A percentile compares a stretch with the other conserved stretches of the same genome.
Evolutionary conservation across 2,329 filamentous ascomycete genomes (phyloP).

Genomic region (Furcasterigmium furcatum): DNA sequence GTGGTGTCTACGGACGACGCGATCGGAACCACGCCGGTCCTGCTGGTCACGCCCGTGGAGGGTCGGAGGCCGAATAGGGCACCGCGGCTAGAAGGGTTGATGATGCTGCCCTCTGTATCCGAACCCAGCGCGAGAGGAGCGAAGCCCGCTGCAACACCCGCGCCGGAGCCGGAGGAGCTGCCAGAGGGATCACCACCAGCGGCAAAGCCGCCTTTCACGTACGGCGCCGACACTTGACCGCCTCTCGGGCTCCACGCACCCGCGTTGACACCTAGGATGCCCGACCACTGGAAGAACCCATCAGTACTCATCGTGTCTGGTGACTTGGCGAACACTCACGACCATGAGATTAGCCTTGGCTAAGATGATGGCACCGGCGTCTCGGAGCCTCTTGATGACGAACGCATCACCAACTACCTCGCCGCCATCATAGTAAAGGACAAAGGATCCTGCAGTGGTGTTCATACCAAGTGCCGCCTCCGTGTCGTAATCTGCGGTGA

Average conservation of each 20-base stretch:
- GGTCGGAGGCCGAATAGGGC: not conserved
- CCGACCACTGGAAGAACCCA: not conserved
- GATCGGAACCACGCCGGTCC: not conserved
- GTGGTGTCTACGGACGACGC: not conserved
- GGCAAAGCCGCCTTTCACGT: not conserved
- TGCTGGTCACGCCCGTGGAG: not conserved
- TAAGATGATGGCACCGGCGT: not conserved
- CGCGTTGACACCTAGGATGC: not conserved
- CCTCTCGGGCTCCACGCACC: not conserved
- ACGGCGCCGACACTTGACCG: not conserved
- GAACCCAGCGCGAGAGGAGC: not conserved
- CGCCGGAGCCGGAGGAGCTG: not conserved
- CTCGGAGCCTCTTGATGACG: not conserved
- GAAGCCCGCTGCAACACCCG: not conserved
- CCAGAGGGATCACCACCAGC: not conserved
- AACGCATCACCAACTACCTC: constrained; percentile 54
- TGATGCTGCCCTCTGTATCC: not conserved
- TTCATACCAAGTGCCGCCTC: constrained; percentile 39
- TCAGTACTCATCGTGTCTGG: too few relatives aligned
- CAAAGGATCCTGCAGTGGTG: constrained; percentile 60
- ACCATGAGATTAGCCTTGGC: not conserved
- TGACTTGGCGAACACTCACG: not conserved
- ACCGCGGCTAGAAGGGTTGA: not conserved
- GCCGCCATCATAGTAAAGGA: constrained; percentile 48
- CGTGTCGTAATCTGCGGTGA: not conserved